phyloP scores from a whole-genome alignment of 2,329 filamentous ascomycete genomes.

The Penicillium sp. region DNA sequence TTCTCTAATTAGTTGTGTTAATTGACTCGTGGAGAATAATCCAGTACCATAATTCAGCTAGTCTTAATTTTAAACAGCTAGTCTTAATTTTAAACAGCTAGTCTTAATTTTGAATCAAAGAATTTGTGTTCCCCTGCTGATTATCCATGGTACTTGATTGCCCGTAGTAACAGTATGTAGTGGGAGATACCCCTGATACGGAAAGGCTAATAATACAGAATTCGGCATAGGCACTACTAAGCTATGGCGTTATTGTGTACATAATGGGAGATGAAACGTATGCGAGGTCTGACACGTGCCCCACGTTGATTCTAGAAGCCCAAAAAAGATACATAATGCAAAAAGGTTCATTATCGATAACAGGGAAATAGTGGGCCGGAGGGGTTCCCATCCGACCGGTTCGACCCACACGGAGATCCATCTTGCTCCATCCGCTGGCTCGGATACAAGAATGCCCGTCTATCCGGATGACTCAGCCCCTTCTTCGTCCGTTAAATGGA shows the following conservation, averaged over 20 bases:
- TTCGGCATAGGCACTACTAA: too few relatives aligned
- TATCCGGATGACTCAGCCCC: slow-evolving; percentile 12
- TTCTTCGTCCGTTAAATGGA: background rate
- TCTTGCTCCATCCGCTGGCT: background rate
- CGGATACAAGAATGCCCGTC: slow-evolving; percentile 1
- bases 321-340: background rate
- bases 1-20: background rate
- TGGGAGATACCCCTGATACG: too few relatives aligned
- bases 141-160: too few relatives aligned
- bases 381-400: background rate
- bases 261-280: background rate
- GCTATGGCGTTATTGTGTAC: background rate
- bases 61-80: too few relatives aligned
- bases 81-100: too few relatives aligned
- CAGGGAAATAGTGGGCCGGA: slow-evolving; percentile 6
- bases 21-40: background rate
- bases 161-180: too few relatives aligned
- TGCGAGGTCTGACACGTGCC: background rate
- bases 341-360: background rate
- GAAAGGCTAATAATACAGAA: too few relatives aligned
- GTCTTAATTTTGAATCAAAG: background rate
- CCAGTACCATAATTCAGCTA: background rate
- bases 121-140: too few relatives aligned
- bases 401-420: background rate
- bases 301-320: background rate